These are phyloP conservation scores for Cinnamomum micranthum DNA, from an alignment of 164 flowering plant species.

Conservation along the genomic window DNA sequence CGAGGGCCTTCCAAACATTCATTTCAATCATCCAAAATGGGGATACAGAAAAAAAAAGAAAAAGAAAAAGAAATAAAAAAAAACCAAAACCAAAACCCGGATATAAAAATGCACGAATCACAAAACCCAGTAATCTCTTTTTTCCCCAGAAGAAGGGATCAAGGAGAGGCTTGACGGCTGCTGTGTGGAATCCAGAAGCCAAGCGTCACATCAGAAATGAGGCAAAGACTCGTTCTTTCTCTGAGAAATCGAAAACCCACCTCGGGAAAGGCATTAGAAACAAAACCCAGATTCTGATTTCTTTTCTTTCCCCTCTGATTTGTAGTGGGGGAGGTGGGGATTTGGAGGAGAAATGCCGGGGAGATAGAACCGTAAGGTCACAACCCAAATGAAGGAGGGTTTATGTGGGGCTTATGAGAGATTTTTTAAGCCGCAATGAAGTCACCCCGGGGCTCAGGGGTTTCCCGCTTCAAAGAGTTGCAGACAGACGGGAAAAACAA, in stretches of 20 bases:
- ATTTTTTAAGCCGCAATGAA: constrained; percentile 2
- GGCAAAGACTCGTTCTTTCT: neutral
- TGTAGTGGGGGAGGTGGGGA: neutral
- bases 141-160: neutral
- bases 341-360: neutral
- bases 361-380: neutral
- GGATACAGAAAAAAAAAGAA: no score
- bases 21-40: no score
- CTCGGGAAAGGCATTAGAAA: constrained; percentile 8
- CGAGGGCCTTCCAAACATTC: no score
- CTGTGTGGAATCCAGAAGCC: neutral
- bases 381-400: constrained; percentile 3
- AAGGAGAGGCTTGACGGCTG: neutral
- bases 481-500: constrained; percentile 13
- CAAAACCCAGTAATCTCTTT: no score
- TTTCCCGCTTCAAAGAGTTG: constrained; percentile 8
- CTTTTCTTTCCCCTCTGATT: neutral
- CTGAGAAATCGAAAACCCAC: constrained; percentile 7
- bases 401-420: constrained; percentile 1
- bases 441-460: constrained; percentile 9
- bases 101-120: no score
- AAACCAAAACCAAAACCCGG: no score
- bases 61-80: no score
- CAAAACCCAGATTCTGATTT: constrained; percentile 11
- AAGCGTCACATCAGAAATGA: constrained; percentile 10